These are phyloP conservation scores for Neostapfia colusana DNA, from an alignment of 176 grass and related monocot genomes.

Conservation along the genomic window DNA sequence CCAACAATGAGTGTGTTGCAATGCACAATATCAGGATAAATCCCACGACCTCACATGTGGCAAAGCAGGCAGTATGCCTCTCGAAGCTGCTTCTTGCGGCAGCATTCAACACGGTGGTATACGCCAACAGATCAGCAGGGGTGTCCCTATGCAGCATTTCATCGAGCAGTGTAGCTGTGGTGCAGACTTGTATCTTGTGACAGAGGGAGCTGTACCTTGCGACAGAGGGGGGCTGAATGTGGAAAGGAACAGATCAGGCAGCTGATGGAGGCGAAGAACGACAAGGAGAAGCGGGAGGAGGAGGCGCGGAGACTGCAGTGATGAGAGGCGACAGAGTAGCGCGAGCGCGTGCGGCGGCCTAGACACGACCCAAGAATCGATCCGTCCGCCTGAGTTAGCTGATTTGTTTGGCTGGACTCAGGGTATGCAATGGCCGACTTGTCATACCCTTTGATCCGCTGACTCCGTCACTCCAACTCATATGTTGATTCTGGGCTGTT, in stretches of 20 bases:
- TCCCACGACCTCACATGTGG: constrained; percentile 63
- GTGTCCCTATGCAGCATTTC: constrained; percentile 85
- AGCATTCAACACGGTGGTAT: constrained; percentile 65
- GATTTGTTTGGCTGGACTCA: too few relatives aligned
- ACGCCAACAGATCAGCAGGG: constrained; percentile 53
- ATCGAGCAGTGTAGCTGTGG: constrained; percentile 56
- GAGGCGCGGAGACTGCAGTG: constrained; percentile 48
- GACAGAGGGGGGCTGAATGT: constrained; percentile 56
- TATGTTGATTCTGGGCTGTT: too few relatives aligned
- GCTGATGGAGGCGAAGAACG: constrained; percentile 46
- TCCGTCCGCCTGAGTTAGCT: too few relatives aligned
- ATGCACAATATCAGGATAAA: constrained; percentile 66
- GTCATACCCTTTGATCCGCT: too few relatives aligned
- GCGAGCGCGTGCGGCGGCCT: constrained; percentile 59
- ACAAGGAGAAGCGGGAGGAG: constrained; percentile 56
- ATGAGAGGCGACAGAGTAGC: constrained; percentile 51
- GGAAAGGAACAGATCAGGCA: constrained; percentile 53
- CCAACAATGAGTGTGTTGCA: constrained; percentile 74
- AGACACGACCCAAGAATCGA: too few relatives aligned
- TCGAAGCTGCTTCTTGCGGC: constrained; percentile 68
- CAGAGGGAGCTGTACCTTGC: constrained; percentile 61
- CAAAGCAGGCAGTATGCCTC: constrained; percentile 80
- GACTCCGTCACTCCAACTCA: too few relatives aligned
- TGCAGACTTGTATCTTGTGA: constrained; percentile 58
- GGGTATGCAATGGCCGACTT: too few relatives aligned